Conservation (phyloP, 2,329 filamentous ascomycete species). For the Phoma sp. region DNA sequence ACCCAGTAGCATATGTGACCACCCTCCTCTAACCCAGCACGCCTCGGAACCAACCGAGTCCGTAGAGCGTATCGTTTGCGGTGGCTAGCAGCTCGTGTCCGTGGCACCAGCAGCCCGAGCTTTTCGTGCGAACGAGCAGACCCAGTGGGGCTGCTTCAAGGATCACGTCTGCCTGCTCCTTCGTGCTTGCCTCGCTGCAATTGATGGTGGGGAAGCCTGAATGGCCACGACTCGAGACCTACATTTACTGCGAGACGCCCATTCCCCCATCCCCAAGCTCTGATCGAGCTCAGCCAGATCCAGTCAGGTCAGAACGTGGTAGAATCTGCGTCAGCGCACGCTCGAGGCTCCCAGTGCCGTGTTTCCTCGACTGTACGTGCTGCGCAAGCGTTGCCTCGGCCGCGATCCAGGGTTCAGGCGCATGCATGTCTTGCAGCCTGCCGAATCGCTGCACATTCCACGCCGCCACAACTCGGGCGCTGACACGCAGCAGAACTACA, state of each 20-base stretch:
- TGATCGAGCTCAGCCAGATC: neutral
- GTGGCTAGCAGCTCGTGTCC: constrained; percentile 12
- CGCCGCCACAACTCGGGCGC: constrained; percentile 19
- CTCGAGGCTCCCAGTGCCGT: constrained; percentile 8
- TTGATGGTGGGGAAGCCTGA: constrained; percentile 13
- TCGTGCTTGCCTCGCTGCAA: constrained; percentile 16
- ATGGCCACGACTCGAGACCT: constrained; percentile 9
- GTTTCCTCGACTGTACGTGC: constrained; percentile 20
- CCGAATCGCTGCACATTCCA: constrained; percentile 17
- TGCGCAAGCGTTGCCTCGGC: constrained; percentile 13
- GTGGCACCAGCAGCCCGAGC: constrained; percentile 22
- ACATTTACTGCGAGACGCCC: neutral
- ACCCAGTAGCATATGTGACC: neutral
- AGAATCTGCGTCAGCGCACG: neutral
- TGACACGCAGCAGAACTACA: constrained; percentile 18
- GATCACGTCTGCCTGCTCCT: constrained; percentile 19
- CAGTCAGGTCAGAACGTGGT: neutral
- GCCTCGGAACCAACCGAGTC: constrained; percentile 23
- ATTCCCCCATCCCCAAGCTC: neutral
- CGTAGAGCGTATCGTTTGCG: constrained; percentile 11
- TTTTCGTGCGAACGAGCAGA: constrained; percentile 24
- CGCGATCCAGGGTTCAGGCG: constrained; percentile 27
- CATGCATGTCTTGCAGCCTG: constrained; percentile 21
- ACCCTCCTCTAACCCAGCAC: neutral
- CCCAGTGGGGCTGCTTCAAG: constrained; percentile 18